These are phyloP conservation scores for Yarrowia sp. DNA, from an alignment of 805 yeast species.

Conservation along the genomic window DNA sequence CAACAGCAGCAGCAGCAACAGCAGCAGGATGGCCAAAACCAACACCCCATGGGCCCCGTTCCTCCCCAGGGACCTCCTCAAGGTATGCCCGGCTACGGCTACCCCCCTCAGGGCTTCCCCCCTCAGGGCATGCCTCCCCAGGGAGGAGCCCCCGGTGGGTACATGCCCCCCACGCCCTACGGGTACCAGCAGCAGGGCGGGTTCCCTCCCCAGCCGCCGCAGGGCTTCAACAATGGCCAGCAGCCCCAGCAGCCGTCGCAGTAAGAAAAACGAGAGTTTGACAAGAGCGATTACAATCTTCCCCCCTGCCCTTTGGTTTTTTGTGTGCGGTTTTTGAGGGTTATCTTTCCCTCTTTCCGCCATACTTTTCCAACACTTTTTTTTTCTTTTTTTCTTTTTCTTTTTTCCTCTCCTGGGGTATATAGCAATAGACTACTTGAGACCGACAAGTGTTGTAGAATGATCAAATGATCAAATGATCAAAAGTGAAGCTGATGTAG, in stretches of 20 bases:
- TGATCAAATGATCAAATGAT: too few relatives aligned
- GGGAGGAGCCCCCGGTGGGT: conserved; percentile 34
- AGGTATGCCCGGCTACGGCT: conserved; percentile 40
- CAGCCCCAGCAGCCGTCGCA: conserved; percentile 39
- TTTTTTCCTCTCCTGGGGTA: background rate
- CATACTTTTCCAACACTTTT: conserved; percentile 20
- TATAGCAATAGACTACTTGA: conserved; percentile 30
- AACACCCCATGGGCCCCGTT: conserved; percentile 26
- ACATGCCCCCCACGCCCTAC: conserved; percentile 38
- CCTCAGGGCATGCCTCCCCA: conserved; percentile 40
- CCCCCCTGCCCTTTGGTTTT: conserved; percentile 13
- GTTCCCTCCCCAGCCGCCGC: conserved; percentile 38
- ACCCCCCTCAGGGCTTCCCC: conserved; percentile 40
- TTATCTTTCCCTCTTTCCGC: conserved; percentile 35
- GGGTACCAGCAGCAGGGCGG: conserved; percentile 31
- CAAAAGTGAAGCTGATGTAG: too few relatives aligned
- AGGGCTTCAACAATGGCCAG: conserved; percentile 38
- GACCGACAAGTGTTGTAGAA: too few relatives aligned
- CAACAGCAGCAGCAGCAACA: conserved; percentile 34
- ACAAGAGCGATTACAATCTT: conserved; percentile 26
- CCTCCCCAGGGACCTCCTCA: conserved; percentile 36
- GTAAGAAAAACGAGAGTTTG: conserved; percentile 26
- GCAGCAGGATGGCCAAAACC: conserved; percentile 40
- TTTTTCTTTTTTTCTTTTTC: conserved; percentile 22
- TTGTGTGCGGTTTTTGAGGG: conserved; percentile 37